phyloP scores from a whole-genome alignment of 163 green algal species.

The Chloromonas sp. region DNA sequence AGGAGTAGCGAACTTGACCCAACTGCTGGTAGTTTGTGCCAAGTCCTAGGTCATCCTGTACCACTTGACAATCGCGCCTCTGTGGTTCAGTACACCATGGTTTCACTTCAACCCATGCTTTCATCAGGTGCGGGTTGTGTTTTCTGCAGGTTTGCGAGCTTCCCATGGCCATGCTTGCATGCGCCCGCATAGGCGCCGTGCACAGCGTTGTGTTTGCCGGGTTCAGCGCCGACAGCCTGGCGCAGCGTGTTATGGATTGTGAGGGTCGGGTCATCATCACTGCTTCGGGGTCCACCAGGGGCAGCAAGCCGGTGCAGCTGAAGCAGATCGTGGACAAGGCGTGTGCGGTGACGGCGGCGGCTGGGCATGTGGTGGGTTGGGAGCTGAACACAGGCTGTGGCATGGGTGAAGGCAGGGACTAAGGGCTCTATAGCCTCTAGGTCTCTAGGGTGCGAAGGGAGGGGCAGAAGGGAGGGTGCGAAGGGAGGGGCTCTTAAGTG shows the following conservation, averaged over 20 bases:
- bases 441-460: neutral
- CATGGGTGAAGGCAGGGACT: neutral
- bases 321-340: slow-evolving; percentile 89
- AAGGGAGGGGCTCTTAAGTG: neutral
- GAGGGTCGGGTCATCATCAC: slow-evolving; percentile 48
- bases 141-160: slow-evolving; percentile 29
- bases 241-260: slow-evolving; percentile 36
- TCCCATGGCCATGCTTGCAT: slow-evolving; percentile 59
- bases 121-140: too few relatives aligned
- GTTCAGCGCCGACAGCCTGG: slow-evolving; percentile 66
- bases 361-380: slow-evolving; percentile 26
- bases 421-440: too few relatives aligned
- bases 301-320: slow-evolving; percentile 75
- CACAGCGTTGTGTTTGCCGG: slow-evolving; percentile 79
- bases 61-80: neutral
- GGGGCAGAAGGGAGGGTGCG: neutral
- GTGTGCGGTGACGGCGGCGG: slow-evolving; percentile 27
- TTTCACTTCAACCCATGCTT: too few relatives aligned
- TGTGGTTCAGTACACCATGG: too few relatives aligned
- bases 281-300: slow-evolving; percentile 57
- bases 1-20: too few relatives aligned
- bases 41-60: neutral
- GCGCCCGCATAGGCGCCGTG: slow-evolving; percentile 63
- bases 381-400: slow-evolving; percentile 12
- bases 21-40: neutral